A percentile compares a stretch with the other conserved stretches of the same genome.
Evolutionary conservation across 345 rosid species (phyloP).

Genomic region (Aquilaria malaccensis): DNA sequence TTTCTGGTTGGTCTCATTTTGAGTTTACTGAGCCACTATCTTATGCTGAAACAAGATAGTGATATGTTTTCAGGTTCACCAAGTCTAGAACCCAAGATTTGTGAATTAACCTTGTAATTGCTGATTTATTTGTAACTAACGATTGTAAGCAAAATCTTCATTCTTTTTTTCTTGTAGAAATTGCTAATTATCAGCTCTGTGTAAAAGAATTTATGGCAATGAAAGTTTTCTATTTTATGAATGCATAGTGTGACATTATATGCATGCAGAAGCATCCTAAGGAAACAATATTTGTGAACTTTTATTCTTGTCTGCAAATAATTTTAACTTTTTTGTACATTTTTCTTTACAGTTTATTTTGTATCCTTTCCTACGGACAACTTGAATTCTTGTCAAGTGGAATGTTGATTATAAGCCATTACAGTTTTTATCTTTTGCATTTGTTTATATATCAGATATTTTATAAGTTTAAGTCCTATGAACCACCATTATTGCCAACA

Average conservation of each 20-base stretch:
- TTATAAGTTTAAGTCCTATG: conserved; percentile 82
- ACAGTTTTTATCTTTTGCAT: conserved; percentile 89
- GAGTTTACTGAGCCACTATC: too few species aligned
- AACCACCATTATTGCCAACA: conserved; percentile 67
- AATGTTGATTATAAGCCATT: conserved; percentile 82
- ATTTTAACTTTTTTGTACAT: not conserved
- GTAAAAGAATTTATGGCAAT: too few species aligned
- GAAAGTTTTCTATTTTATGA: not conserved
- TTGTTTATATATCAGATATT: conserved; percentile 67
- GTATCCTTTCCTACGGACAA: conserved; percentile 42
- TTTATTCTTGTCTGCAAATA: too few species aligned
- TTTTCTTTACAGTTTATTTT: conserved; percentile 6
- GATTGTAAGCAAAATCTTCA: conserved; percentile 10
- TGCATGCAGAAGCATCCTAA: not conserved
- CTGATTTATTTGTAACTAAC: conserved; percentile 82
- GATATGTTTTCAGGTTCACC: conserved; percentile 49
- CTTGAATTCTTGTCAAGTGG: conserved; percentile 72
- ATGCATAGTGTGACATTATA: not conserved
- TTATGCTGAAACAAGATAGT: not conserved
- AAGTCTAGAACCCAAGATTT: conserved; percentile 55
- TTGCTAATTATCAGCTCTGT: not conserved
- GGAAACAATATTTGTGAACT: too few species aligned
- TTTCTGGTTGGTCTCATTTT: too few species aligned
- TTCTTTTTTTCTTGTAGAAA: not conserved
- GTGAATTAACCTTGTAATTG: conserved; percentile 79